Base-by-base conservation (phyloP, 192 early-diverging fungal genomes). In the Gaertneriomyces semiglobifer region DNA sequence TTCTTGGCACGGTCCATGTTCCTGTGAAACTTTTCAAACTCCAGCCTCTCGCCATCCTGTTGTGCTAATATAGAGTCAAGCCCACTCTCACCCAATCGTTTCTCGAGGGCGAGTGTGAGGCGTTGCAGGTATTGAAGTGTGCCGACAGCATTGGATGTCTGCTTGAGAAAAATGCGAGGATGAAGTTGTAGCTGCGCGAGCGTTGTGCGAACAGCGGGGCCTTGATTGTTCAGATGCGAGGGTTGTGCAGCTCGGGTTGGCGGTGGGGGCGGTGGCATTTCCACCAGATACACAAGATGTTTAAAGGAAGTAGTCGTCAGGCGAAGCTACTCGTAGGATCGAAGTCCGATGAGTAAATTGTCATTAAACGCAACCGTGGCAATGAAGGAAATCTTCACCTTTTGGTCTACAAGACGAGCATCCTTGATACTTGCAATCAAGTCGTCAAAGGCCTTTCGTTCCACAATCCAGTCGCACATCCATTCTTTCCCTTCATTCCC, bases 361-460 rank as follows among this genome's bases (percentile, higher is more conserved):
- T 50, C 48, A 50, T 18, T 33, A 33, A 33, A 2, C 25, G 47
- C 9, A 48, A 33, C 14, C 14, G 56, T 58, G 38, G 6, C n/a
- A 19, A 44, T 41, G 38, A 18, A 4, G 42, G 7, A 61, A n/a
- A 44, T 10, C 40, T 16, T 12, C 62, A 89, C 88, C 78, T 97
- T 96, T 75, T 99, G 96, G 65, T 99, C 96, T 8, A 77, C 84
- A 73, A 89, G 96, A 14, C 96, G 80, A 1, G 93, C 92, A 70
- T 99, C 96, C 43, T 92, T 90, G 57, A 99, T 96, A 75, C 92
- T 95, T 0, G 82, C 71, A 6, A 92, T 83, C 57, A 99, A 76
- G 72, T 99, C 96, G 58, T 96, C 93, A 79, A 92, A 84, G n/a
- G 90, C 84, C 66, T 99, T 99, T 33, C 96, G 82, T 74, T 99